Base-by-base conservation (phyloP, 2,329 filamentous ascomycete genomes). In the Cercospora sojina region DNA sequence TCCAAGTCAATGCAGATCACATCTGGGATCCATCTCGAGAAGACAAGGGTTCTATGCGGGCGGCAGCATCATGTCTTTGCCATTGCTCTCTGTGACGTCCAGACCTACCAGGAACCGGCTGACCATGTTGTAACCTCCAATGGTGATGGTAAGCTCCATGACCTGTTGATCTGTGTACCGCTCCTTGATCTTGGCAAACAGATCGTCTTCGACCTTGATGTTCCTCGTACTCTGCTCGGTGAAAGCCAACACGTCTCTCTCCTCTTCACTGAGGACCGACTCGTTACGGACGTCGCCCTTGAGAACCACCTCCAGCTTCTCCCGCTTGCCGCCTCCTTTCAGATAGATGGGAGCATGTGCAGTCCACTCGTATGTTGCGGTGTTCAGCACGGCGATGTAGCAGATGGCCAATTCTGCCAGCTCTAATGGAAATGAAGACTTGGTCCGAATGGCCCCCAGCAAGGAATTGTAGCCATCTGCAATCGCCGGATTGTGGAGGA, bases 391-490 rank as follows among this genome's bases (percentile, higher is more conserved):
- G 18, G 76, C 77, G 41, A 79, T 73, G 58, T 78, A 76, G 70
- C 75, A 76, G 38, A 79, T 77, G 13, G 76, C 75, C 18, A 78
- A 67, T 66, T 79, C 77, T 49, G 74, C 72, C 16, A 78, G 64
- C 9, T 72, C 71, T 23, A 70, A 70, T 8, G 72, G 69, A 27
- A 78, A 73, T 23, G 73, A 74, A 3, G 76, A 75, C 62, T 76
- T 72, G 38, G 74, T 74, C 49, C 78, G 75, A 41, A 80, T 79
- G 57, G 77, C 76, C 66, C 88, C 88, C 10, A 91, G 83, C 77
- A 91, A 89, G 12, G 82, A 80, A 80, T 91, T 91, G 88, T 89
- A 91, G 61, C 91, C 91, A 79, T 92, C 88, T 16, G 91, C 91
- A 1, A 94, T 85, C 18, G 88, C 81, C 1, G 90, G 90, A 20